These are phyloP conservation scores for Verticillium dahliae DNA, from an alignment of 2,329 filamentous ascomycete genomes.

Conservation along the genomic window DNA sequence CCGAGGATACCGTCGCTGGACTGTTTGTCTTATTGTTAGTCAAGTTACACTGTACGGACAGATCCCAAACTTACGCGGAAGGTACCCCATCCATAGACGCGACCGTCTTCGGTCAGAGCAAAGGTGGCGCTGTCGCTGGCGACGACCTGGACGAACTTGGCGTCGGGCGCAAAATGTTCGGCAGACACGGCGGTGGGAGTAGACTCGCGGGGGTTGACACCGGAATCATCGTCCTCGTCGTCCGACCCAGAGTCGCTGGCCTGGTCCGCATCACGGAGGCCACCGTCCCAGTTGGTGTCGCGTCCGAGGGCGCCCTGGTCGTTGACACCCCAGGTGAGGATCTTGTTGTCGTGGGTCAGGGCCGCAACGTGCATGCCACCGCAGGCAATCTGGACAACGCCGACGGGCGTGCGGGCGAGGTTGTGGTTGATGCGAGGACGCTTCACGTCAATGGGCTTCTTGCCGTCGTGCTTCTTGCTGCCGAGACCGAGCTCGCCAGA, in stretches of 20 bases:
- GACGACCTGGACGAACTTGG: conserved; percentile 57
- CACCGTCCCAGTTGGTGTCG: conserved; percentile 62
- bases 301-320: conserved; percentile 76
- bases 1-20: conserved; percentile 58
- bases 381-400: conserved; percentile 68
- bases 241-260: conserved; percentile 21
- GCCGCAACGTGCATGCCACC: conserved; percentile 79
- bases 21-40: conserved; percentile 13
- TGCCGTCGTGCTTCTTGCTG: conserved; percentile 51
- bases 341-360: conserved; percentile 72
- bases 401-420: conserved; percentile 48
- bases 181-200: conserved; percentile 57
- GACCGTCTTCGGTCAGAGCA: conserved; percentile 66
- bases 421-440: conserved; percentile 63
- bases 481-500: conserved; percentile 81
- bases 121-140: conserved; percentile 73
- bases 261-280: conserved; percentile 49
- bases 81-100: conserved; percentile 78
- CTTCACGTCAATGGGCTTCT: conserved; percentile 64
- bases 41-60: background rate
- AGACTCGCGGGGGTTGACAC: conserved; percentile 66
- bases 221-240: conserved; percentile 55
- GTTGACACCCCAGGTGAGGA: conserved; percentile 83
- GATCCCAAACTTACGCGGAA: conserved; percentile 43
- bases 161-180: conserved; percentile 52